Base-by-base conservation (phyloP, 2,329 filamentous ascomycete genomes). In the Cladophialophora psammophila region DNA sequence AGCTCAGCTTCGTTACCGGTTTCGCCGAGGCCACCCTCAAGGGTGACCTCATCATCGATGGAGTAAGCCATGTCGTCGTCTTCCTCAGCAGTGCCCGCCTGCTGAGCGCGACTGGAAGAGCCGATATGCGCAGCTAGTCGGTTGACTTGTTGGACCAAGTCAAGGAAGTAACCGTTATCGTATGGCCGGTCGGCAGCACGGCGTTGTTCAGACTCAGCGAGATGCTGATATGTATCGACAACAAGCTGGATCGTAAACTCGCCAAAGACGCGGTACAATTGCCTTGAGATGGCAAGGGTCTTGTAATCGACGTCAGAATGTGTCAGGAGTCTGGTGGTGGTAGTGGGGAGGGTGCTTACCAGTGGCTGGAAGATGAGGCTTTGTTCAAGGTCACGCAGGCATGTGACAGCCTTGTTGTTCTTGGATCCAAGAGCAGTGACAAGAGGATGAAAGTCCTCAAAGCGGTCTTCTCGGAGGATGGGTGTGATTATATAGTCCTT, bases 151-250 rank as follows among this genome's bases (percentile, higher is more conserved):
- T 96, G 92, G 78, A 96, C 90, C 69, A 98, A 89, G 83, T 98
- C 94, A 82, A 97, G 90, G 78, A 97, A 97, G 82, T 98, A 98
- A 77, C 92, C 92, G 86, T 91, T 93, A 85, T 90, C 95, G 84
- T 97, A 98, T 72, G 93, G 93, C 75, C 91, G 90, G 80, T 98
- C 94, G 80, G 88, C 84, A 67, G 92, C 91, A 78, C 92, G 88
- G 72, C 90, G 90, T 82, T 94, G 92, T 79, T 98, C 94, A 78
- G 89, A 89, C 78, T 96, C 93, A 84, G 88, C 90, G 72, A 97
- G 85, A 80, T 90, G 90, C 80, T 93, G 90, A 79, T 96, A 92
- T 67, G 93, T 95, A 71, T 92, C 90, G 84, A 96, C 91, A 78
- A 97, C 90, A 81, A 93, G 95, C 79, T 89, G 90, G 78, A 97